phyloP scores from a whole-genome alignment of 1,284 basidiomycete species.

The Tylopilus orsonianus region DNA sequence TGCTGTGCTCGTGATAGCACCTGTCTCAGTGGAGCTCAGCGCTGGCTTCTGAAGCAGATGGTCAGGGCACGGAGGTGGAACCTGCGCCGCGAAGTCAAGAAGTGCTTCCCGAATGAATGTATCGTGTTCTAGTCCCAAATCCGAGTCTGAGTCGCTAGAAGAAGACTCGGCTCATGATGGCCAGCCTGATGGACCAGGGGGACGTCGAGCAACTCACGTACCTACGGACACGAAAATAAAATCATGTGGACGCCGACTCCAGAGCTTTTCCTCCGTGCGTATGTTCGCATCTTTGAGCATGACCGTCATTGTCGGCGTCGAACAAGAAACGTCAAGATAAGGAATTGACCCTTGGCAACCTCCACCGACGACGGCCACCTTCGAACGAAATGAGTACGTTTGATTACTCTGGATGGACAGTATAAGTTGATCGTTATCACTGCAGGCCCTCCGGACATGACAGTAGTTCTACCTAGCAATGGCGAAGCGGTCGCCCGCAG shows the following conservation, averaged over 20 bases:
- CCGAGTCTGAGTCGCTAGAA: slow-evolving; percentile 1
- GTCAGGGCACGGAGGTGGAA: neutral
- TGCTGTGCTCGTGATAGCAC: neutral
- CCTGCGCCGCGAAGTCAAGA: no score
- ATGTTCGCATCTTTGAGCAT: slow-evolving; percentile 18
- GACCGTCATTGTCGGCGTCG: neutral
- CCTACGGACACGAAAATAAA: slow-evolving; percentile 23
- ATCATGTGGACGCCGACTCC: slow-evolving; percentile 1
- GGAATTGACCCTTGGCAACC: slow-evolving; percentile 12
- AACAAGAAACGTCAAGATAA: slow-evolving; percentile 13
- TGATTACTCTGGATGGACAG: slow-evolving; percentile 2
- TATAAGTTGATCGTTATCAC: neutral
- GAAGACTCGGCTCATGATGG: neutral
- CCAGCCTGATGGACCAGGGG: neutral
- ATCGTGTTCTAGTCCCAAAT: neutral
- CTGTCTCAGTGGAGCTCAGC: neutral
- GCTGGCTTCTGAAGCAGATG: no score
- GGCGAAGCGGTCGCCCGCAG: slow-evolving; percentile 19
- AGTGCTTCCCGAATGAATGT: no score
- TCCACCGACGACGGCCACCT: slow-evolving; percentile 11
- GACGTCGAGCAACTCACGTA: slow-evolving; percentile 12
- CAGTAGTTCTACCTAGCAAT: slow-evolving; percentile 12
- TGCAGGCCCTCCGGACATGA: slow-evolving; percentile 10
- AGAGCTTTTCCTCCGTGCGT: neutral
- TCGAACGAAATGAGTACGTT: slow-evolving; percentile 21